Evolutionary conservation across 257 asterid species (phyloP).

Genomic region (Solanum lycopersicoides): DNA sequence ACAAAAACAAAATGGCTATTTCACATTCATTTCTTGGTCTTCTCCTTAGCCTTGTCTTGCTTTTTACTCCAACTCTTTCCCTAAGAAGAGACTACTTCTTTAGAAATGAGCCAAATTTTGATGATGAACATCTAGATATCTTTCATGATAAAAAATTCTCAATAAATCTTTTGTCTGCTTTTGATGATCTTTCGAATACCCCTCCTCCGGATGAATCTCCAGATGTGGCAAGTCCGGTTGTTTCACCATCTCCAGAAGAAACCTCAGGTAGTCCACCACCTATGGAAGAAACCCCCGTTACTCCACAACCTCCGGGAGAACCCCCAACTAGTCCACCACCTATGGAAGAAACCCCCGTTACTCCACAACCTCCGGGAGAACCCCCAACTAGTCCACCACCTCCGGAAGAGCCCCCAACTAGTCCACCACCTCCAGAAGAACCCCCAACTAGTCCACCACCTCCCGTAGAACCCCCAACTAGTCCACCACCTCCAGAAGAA

Average conservation of each 20-base stretch:
- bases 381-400: background rate
- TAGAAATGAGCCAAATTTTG: background rate
- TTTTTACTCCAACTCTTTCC: background rate
- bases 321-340: background rate
- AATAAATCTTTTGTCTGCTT: background rate
- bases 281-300: background rate
- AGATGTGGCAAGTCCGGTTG: background rate
- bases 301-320: background rate
- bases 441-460: background rate
- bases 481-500: background rate
- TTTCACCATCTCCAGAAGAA: background rate
- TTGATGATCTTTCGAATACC: background rate
- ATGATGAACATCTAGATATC: background rate
- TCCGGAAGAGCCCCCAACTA: background rate
- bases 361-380: background rate
- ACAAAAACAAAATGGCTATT: background rate
- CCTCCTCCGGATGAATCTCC: background rate
- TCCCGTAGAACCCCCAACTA: background rate
- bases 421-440: background rate
- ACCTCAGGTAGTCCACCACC: background rate
- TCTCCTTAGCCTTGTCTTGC: background rate
- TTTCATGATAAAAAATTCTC: background rate
- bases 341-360: background rate
- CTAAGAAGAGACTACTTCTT: background rate
- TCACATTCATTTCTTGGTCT: background rate